Evolutionary conservation across 192 early-diverging fungal genomes (phyloP).

Genomic region (Gigaspora rosea): DNA sequence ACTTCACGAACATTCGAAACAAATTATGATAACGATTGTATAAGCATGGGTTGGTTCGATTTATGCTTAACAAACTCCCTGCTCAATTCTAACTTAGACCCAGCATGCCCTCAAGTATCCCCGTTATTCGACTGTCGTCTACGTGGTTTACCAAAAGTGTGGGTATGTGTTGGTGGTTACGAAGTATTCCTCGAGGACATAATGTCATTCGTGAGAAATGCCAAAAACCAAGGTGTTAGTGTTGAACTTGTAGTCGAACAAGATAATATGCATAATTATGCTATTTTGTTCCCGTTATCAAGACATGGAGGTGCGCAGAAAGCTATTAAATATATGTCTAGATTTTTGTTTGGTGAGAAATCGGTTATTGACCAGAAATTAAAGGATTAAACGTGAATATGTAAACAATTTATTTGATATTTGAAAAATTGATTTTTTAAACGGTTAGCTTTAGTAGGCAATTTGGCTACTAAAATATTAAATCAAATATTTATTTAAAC

Average conservation of each 20-base stretch:
- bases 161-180: constrained; percentile 15
- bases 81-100: neutral
- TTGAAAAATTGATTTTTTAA: no score
- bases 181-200: constrained; percentile 13
- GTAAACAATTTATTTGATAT: no score
- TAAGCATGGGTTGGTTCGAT: neutral
- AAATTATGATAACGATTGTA: neutral
- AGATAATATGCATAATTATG: constrained; percentile 25
- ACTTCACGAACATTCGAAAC: neutral
- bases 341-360: constrained; percentile 13
- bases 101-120: neutral
- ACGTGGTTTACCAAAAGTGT: constrained; percentile 13
- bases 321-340: constrained; percentile 8
- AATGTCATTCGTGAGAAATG: constrained; percentile 7
- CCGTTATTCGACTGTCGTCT: constrained; percentile 17
- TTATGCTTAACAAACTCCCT: neutral
- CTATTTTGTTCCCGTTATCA: neutral
- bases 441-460: no score
- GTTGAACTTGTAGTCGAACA: neutral
- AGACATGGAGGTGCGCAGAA: constrained; percentile 4
- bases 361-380: neutral
- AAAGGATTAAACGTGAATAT: no score
- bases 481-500: no score
- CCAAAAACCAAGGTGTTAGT: neutral
- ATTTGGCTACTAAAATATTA: no score